Conservation (phyloP, 768 basidiomycete genomes). For the Tubosaeta sp. region DNA sequence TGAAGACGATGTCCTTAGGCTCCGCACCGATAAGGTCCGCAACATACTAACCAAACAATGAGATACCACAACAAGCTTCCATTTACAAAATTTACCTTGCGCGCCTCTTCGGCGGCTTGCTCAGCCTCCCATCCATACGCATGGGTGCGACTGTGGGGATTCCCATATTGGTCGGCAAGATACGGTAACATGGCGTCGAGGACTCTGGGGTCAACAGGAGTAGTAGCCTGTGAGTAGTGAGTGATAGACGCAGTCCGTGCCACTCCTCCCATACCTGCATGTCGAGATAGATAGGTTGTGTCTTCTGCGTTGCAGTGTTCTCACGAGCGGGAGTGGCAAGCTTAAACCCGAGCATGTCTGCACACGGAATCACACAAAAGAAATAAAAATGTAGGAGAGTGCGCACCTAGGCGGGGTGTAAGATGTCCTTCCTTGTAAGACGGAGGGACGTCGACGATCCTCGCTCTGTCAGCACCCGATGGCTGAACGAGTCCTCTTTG, state of each 20-base stretch:
- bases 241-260: neutral
- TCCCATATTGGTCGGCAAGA: slow-evolving; percentile 93
- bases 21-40: slow-evolving; percentile 93
- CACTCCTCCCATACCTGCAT: slow-evolving; percentile 67
- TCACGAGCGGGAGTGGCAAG: slow-evolving; percentile 61
- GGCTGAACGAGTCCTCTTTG: slow-evolving; percentile 74
- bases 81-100: slow-evolving; percentile 51
- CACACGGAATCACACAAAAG: slow-evolving; percentile 1
- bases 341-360: slow-evolving; percentile 90
- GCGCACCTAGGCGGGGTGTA: slow-evolving; percentile 62
- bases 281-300: slow-evolving; percentile 93
- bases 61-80: neutral
- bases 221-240: slow-evolving; percentile 69
- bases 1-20: slow-evolving; percentile 94
- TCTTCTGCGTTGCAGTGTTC: slow-evolving; percentile 52
- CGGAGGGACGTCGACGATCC: slow-evolving; percentile 76
- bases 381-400: neutral
- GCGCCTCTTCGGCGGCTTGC: slow-evolving; percentile 85
- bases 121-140: slow-evolving; percentile 99
- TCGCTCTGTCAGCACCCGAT: slow-evolving; percentile 77
- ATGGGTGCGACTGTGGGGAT: slow-evolving; percentile 97
- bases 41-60: slow-evolving; percentile 54
- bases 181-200: slow-evolving; percentile 96
- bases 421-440: slow-evolving; percentile 67
- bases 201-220: slow-evolving; percentile 95